A percentile compares a stretch with the other conserved stretches of the same genome.
Conservation (phyloP, 176 grass and related monocot species). For the Oryza meyeriana region DNA sequence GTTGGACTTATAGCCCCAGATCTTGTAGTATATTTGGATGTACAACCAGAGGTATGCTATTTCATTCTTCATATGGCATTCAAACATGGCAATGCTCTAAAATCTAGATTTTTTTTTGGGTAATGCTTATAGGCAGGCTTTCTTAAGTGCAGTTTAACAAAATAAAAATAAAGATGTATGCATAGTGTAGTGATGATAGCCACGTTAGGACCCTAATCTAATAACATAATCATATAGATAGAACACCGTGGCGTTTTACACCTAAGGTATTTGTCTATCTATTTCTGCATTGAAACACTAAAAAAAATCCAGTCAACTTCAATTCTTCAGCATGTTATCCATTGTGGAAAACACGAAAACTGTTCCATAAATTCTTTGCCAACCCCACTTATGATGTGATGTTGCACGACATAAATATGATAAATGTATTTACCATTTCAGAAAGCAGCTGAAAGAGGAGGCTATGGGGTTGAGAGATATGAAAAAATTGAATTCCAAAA, state of each 20-base stretch:
- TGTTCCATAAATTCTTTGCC: neutral
- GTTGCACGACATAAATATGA: neutral
- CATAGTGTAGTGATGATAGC: neutral
- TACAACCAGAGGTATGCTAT: constrained; percentile 81
- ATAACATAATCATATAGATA: neutral
- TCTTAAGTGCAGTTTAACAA: neutral
- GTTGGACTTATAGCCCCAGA: constrained; percentile 83
- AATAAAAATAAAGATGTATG: neutral
- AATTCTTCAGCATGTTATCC: neutral
- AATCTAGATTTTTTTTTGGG: neutral
- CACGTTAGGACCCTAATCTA: neutral
- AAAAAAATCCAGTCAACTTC: neutral
- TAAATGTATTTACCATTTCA: constrained; percentile 32
- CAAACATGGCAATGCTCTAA: neutral
- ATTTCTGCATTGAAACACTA: neutral
- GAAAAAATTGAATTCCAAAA: constrained; percentile 88
- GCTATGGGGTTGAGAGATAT: constrained; percentile 83
- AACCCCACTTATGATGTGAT: neutral
- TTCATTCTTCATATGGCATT: neutral
- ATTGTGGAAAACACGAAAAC: neutral
- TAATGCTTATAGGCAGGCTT: neutral
- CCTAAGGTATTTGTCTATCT: neutral
- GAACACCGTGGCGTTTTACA: neutral
- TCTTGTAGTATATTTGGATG: constrained; percentile 86
- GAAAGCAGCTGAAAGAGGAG: constrained; percentile 95